A percentile compares a stretch with the other conserved stretches of the same genome.
Evolutionary conservation across 140 eudicot species (phyloP).

Genomic region (Senecio squalidus): DNA sequence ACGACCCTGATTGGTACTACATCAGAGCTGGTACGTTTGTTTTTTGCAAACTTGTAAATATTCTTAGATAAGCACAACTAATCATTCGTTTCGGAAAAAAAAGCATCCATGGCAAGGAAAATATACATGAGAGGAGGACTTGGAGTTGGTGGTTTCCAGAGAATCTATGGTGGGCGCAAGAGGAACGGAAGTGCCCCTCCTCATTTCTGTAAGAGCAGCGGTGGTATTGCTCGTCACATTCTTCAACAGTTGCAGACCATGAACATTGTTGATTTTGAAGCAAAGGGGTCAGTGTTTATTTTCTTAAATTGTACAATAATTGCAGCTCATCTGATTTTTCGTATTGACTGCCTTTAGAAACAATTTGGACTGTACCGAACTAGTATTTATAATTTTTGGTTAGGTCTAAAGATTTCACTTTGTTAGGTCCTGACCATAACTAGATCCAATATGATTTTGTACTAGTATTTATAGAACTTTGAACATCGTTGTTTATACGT

Average conservation of each 20-base stretch:
- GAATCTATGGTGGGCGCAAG: constrained; percentile 66
- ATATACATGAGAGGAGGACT: constrained; percentile 58
- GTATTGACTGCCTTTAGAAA: neutral
- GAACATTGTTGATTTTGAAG: constrained; percentile 52
- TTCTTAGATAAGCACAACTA: neutral
- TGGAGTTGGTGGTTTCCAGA: constrained; percentile 53
- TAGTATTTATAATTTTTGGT: too few relatives aligned
- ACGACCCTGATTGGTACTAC: constrained; percentile 65
- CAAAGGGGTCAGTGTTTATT: constrained; percentile 45
- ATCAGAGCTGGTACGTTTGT: constrained; percentile 49
- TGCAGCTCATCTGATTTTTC: neutral
- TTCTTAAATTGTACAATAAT: neutral
- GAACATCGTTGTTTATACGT: too few relatives aligned
- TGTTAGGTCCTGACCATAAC: too few relatives aligned
- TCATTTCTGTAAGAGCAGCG: constrained; percentile 64
- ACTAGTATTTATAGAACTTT: too few relatives aligned
- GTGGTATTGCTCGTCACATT: constrained; percentile 54
- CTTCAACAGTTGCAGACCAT: constrained; percentile 57
- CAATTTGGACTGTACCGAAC: too few relatives aligned
- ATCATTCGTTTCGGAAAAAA: neutral
- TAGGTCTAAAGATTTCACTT: too few relatives aligned
- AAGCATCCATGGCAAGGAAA: constrained; percentile 68
- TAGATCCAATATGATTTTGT: too few relatives aligned
- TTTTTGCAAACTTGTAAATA: neutral
- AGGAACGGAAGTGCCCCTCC: constrained; percentile 68